Conservation (phyloP, 148 eudicot species). For the Fagopyrum tataricum region DNA sequence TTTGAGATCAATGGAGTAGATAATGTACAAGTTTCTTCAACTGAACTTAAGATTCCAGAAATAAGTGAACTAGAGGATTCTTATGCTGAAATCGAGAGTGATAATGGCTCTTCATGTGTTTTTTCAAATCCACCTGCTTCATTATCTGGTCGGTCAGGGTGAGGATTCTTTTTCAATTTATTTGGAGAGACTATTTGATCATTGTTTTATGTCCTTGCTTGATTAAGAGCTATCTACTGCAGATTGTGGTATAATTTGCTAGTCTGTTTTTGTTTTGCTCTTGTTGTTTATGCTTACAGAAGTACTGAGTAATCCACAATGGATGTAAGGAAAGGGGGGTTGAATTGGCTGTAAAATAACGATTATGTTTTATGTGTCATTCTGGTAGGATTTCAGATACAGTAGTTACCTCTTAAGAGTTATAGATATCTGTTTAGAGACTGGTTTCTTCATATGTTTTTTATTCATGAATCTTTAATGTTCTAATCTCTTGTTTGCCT, state of each 20-base stretch:
- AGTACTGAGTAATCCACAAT: background rate
- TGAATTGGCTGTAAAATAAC: background rate
- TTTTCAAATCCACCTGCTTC: conserved; percentile 28
- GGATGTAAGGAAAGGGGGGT: background rate
- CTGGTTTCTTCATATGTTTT: background rate
- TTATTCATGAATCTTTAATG: background rate
- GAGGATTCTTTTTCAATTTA: background rate
- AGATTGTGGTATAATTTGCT: background rate
- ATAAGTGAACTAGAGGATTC: background rate
- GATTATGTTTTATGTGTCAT: background rate
- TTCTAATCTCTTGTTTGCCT: background rate
- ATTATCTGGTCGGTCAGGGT: conserved; percentile 50
- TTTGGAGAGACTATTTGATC: background rate
- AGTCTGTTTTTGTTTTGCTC: background rate
- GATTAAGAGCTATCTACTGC: background rate
- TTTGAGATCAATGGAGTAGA: conserved; percentile 19
- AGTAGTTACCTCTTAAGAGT: background rate
- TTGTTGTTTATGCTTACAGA: conserved; percentile 1
- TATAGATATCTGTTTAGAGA: no score
- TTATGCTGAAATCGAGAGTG: background rate
- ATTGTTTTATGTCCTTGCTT: background rate
- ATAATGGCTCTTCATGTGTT: conserved; percentile 13
- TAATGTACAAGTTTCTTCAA: background rate
- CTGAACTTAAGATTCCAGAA: conserved; percentile 1
- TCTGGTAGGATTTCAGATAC: background rate